phyloP scores from a whole-genome alignment of 352 stramenopile species.

The Phytophthora podocarpi region DNA sequence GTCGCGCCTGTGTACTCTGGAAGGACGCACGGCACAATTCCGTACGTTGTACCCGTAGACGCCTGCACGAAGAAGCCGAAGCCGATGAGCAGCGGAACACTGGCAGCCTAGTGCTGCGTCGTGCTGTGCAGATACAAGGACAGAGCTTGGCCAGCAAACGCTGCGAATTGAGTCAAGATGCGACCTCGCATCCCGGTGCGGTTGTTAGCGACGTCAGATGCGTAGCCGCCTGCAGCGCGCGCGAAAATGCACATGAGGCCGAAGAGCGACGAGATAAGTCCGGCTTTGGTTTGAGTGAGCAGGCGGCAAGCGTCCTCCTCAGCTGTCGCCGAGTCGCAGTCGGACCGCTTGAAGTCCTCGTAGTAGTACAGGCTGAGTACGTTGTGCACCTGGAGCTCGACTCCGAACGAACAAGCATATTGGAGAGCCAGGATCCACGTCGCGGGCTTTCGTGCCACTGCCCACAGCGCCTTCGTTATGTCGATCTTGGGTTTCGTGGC shows the following conservation, averaged over 20 bases:
- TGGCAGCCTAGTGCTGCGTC: slow-evolving; percentile 36
- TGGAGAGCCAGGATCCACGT: slow-evolving; percentile 92
- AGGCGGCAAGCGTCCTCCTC: slow-evolving; percentile 33
- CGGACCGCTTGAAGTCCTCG: slow-evolving; percentile 78
- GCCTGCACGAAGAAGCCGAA: slow-evolving; percentile 89
- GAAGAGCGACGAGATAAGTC: slow-evolving; percentile 91
- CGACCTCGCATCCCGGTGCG: slow-evolving; percentile 88
- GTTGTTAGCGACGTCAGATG: slow-evolving; percentile 81
- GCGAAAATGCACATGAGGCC: slow-evolving; percentile 95
- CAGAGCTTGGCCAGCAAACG: slow-evolving; percentile 72
- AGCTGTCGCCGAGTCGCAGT: slow-evolving; percentile 39
- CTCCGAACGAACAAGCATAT: slow-evolving; percentile 94
- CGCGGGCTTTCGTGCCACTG: slow-evolving; percentile 58
- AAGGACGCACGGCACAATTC: slow-evolving; percentile 53
- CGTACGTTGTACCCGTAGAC: slow-evolving; percentile 42
- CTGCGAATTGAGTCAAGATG: slow-evolving; percentile 79
- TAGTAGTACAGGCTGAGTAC: slow-evolving; percentile 91
- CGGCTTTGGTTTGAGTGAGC: slow-evolving; percentile 48
- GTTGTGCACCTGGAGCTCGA: slow-evolving; percentile 96
- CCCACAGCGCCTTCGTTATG: slow-evolving; percentile 38
- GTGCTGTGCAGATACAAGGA: slow-evolving; percentile 89
- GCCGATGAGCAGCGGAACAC: slow-evolving; percentile 84
- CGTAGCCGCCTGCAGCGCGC: slow-evolving; percentile 82
- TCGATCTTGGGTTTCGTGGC: slow-evolving; percentile 26
- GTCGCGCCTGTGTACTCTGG: slow-evolving; percentile 34